A percentile compares a stretch with the other conserved stretches of the same genome.
Evolutionary conservation across 306 rosid species (phyloP).

Genomic region (Begonia fuchsioides): DNA sequence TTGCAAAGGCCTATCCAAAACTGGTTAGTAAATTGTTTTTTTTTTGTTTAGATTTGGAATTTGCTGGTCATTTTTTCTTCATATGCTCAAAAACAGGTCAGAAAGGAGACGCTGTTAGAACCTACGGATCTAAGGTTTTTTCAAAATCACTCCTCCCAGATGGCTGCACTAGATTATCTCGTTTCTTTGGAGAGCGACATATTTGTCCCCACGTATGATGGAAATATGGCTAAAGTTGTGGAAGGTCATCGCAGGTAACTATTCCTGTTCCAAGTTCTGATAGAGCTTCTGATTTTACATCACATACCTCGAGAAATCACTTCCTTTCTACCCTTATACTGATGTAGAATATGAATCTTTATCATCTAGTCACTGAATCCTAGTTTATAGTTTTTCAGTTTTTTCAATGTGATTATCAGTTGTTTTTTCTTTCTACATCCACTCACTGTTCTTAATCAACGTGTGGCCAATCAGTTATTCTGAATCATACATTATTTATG

Average conservation of each 20-base stretch:
- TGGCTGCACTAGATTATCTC: constrained; percentile 86
- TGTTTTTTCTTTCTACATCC: not conserved
- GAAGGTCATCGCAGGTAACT: constrained; percentile 82
- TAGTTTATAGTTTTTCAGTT: too few relatives aligned
- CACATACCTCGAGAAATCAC: too few relatives aligned
- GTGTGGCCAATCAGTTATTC: not conserved
- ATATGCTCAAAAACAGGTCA: constrained; percentile 29
- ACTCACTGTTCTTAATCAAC: not conserved
- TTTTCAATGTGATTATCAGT: too few relatives aligned
- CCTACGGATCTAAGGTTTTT: constrained; percentile 52
- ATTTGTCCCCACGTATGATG: constrained; percentile 68
- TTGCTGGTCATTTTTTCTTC: too few relatives aligned
- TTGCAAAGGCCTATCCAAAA: constrained; percentile 59
- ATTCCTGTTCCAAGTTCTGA: too few relatives aligned
- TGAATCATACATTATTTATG: too few relatives aligned
- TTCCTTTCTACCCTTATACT: too few relatives aligned
- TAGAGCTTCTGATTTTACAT: too few relatives aligned
- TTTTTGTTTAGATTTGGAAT: too few relatives aligned
- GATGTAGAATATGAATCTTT: too few relatives aligned
- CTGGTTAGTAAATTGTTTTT: constrained; percentile 25
- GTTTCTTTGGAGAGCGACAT: constrained; percentile 81
- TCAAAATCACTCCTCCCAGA: constrained; percentile 63
- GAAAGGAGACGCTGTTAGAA: constrained; percentile 59
- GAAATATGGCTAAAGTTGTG: constrained; percentile 85
- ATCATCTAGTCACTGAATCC: too few relatives aligned